phyloP scores from a whole-genome alignment of 805 yeast genomes.

The Wickerhamiella australiensis region DNA sequence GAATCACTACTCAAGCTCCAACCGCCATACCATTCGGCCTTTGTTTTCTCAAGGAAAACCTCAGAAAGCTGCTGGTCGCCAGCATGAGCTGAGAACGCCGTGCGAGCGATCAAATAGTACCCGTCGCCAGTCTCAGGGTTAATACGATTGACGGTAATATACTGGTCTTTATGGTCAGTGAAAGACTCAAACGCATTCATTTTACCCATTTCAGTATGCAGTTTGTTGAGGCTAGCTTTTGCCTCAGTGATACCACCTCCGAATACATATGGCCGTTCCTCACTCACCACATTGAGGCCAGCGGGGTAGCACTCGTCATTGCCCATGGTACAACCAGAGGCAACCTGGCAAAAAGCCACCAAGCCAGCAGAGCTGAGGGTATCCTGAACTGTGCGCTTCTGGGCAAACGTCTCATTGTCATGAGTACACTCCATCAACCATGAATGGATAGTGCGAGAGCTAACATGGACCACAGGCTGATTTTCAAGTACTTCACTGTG shows the following conservation, averaged over 20 bases:
- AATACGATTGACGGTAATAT: conserved; percentile 75
- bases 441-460: conserved; percentile 76
- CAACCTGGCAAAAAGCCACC: conserved; percentile 84
- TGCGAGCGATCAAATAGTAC: conserved; percentile 75
- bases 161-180: conserved; percentile 88
- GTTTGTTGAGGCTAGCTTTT: conserved; percentile 35
- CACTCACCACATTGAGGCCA: conserved; percentile 68
- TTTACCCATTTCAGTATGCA: conserved; percentile 31
- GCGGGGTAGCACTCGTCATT: conserved; percentile 85
- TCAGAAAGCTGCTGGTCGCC: conserved; percentile 26
- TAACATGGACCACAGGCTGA: conserved; percentile 34
- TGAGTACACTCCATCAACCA: conserved; percentile 96
- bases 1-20: conserved; percentile 39
- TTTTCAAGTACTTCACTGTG: conserved; percentile 53
- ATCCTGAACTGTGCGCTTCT: conserved; percentile 86
- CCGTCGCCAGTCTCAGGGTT: conserved; percentile 80
- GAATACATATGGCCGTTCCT: conserved; percentile 46
- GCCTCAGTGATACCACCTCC: conserved; percentile 61
- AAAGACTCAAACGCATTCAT: conserved; percentile 75
- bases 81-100: conserved; percentile 46
- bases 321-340: conserved; percentile 89
- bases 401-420: conserved; percentile 81
- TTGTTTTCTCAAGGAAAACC: conserved; percentile 27
- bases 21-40: conserved; percentile 40
- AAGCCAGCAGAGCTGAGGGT: conserved; percentile 91